Percentiles rank a stretch among this genome's conserved stretches.
phyloP scores from a whole-genome alignment of 164 flowering plant genomes.

The Piper longum region DNA sequence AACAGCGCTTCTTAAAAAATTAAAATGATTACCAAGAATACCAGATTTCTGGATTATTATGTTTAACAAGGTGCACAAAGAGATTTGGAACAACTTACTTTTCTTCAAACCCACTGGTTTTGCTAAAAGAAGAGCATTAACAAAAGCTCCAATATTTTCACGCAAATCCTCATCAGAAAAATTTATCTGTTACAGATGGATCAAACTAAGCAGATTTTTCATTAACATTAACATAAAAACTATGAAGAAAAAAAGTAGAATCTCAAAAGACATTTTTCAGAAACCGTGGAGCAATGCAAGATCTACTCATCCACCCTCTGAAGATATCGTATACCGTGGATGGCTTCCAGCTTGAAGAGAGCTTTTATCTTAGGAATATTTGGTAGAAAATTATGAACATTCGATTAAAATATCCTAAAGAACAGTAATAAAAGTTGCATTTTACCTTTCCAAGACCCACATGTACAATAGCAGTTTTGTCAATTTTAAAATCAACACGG shows the following conservation, averaged over 20 bases:
- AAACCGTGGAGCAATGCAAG: too few species aligned
- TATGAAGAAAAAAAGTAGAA: too few species aligned
- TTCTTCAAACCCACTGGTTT: slow-evolving; percentile 90
- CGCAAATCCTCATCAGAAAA: slow-evolving; percentile 57
- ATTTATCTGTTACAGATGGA: slow-evolving; percentile 27
- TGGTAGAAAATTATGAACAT: too few species aligned
- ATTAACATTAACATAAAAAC: too few species aligned
- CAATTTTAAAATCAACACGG: slow-evolving; percentile 58
- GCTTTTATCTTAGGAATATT: too few species aligned
- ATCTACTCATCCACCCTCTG: too few species aligned
- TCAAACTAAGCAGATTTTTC: not conserved
- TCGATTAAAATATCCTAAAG: too few species aligned
- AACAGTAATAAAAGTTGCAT: not conserved
- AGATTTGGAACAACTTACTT: slow-evolving; percentile 33
- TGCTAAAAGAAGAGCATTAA: slow-evolving; percentile 77
- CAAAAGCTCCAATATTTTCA: slow-evolving; percentile 84
- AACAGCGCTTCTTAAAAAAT: not conserved
- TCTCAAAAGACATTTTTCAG: too few species aligned
- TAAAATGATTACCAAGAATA: not conserved
- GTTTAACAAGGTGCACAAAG: too few species aligned
- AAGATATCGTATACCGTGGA: too few species aligned
- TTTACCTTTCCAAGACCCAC: slow-evolving; percentile 88
- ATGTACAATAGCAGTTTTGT: slow-evolving; percentile 84
- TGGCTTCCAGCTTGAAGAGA: too few species aligned
- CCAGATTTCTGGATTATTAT: not conserved